Conservation (phyloP, 306 rosid genomes). For the Vicia faba region DNA sequence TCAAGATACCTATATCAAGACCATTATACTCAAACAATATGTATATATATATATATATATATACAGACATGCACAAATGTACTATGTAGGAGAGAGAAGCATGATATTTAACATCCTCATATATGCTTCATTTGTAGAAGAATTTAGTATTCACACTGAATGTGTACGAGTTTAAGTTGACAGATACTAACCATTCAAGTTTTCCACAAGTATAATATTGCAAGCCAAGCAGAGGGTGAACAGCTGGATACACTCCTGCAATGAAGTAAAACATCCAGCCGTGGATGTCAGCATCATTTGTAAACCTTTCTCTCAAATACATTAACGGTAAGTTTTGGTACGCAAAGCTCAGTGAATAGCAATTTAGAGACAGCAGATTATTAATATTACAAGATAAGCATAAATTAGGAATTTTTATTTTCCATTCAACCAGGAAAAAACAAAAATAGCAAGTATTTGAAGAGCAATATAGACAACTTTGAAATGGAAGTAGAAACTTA, state of each 20-base stretch:
- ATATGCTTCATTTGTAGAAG: constrained; percentile 15
- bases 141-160: constrained; percentile 26
- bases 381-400: too few relatives aligned
- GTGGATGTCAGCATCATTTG: too few relatives aligned
- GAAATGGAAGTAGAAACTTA: constrained; percentile 15
- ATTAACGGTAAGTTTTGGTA: too few relatives aligned
- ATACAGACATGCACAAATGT: neutral
- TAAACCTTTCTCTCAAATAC: too few relatives aligned
- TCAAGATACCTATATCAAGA: constrained; percentile 62
- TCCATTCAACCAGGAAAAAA: neutral
- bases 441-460: constrained; percentile 17
- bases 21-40: constrained; percentile 13
- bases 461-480: constrained; percentile 20
- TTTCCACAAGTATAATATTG: constrained; percentile 91
- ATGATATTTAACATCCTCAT: neutral
- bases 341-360: too few relatives aligned
- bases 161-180: constrained; percentile 13
- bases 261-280: neutral
- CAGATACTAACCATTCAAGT: constrained; percentile 80
- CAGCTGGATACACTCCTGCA: constrained; percentile 75
- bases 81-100: neutral
- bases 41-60: constrained; percentile 23
- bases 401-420: too few relatives aligned
- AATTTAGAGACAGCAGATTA: too few relatives aligned
- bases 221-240: constrained; percentile 89